phyloP scores from a whole-genome alignment of 495 filamentous ascomycete species.

The Trichoderma gamsii region DNA sequence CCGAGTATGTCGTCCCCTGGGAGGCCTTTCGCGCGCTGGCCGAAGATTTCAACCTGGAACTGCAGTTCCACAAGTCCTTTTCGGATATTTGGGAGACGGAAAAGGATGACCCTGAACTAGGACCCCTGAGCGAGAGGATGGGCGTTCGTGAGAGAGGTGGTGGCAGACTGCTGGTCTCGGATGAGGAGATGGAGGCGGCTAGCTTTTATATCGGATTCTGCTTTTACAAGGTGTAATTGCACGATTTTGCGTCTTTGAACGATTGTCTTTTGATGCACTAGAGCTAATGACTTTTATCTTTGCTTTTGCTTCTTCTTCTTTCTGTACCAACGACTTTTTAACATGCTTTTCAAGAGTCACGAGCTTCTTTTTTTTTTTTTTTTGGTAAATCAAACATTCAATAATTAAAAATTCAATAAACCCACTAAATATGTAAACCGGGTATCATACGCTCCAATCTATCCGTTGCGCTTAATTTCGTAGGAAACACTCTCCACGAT shows the following conservation, averaged over 20 bases:
- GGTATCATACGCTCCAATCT: constrained; percentile 10
- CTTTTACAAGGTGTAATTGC: constrained; percentile 76
- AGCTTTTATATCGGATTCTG: constrained; percentile 89
- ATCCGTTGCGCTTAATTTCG: neutral
- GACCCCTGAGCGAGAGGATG: constrained; percentile 87
- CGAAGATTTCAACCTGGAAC: constrained; percentile 91
- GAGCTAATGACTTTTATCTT: neutral
- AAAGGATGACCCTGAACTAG: constrained; percentile 71
- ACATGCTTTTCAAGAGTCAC: neutral
- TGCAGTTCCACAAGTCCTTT: constrained; percentile 87
- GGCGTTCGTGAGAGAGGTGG: constrained; percentile 68
- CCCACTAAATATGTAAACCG: neutral
- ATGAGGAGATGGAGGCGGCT: constrained; percentile 84
- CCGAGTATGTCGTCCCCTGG: constrained; percentile 98
- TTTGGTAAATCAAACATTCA: neutral
- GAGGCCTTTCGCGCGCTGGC: constrained; percentile 91
- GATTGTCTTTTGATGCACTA: neutral
- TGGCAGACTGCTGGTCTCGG: constrained; percentile 60
- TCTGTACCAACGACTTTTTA: neutral
- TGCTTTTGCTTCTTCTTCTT: too few relatives aligned
- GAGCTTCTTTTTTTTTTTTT: neutral
- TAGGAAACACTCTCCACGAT: neutral
- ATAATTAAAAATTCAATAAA: neutral
- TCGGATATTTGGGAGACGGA: constrained; percentile 85
- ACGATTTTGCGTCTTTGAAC: neutral